These are phyloP conservation scores for Hyphopichia pseudoburtonii DNA, from an alignment of 1,139 yeast genomes.

Conservation along the genomic window DNA sequence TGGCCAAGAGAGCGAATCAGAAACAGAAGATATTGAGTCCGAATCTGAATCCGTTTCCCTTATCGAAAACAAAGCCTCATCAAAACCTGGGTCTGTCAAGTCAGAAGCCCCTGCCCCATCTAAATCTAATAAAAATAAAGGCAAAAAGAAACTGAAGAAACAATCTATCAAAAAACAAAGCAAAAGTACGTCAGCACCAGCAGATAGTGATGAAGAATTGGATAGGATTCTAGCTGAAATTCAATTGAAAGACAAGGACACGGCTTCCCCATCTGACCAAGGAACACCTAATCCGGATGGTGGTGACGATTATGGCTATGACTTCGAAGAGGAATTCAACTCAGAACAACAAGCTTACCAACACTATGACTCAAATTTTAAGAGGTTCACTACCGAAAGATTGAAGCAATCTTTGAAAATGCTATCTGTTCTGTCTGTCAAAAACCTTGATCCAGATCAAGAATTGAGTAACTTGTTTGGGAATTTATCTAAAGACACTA, in stretches of 20 bases:
- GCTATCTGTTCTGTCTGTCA: constrained; percentile 45
- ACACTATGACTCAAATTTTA: constrained; percentile 40
- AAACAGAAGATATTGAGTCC: constrained; percentile 12
- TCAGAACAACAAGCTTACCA: constrained; percentile 35
- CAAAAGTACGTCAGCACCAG: constrained; percentile 12
- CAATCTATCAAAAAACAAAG: constrained; percentile 21
- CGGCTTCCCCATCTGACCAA: not conserved
- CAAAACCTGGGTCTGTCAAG: too few species aligned
- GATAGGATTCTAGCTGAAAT: constrained; percentile 40
- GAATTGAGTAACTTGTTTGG: constrained; percentile 78
- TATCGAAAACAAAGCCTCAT: not conserved
- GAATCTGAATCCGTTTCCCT: constrained; percentile 1
- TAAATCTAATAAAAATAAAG: constrained; percentile 11
- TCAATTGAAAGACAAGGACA: constrained; percentile 30
- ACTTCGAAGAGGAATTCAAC: constrained; percentile 32
- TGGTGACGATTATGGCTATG: constrained; percentile 17
- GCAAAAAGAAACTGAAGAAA: constrained; percentile 19
- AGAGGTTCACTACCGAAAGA: constrained; percentile 45
- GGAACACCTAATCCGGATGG: constrained; percentile 15
- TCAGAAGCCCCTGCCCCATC: not conserved
- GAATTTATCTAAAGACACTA: constrained; percentile 62
- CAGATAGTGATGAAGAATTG: constrained; percentile 41
- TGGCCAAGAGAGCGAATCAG: constrained; percentile 7
- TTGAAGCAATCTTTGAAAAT: constrained; percentile 37
- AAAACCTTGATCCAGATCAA: constrained; percentile 73